Percentiles rank a stretch among this genome's conserved stretches.
Conservation (phyloP, 75 land plant genomes). For the Pseudotsuga menziesii region DNA sequence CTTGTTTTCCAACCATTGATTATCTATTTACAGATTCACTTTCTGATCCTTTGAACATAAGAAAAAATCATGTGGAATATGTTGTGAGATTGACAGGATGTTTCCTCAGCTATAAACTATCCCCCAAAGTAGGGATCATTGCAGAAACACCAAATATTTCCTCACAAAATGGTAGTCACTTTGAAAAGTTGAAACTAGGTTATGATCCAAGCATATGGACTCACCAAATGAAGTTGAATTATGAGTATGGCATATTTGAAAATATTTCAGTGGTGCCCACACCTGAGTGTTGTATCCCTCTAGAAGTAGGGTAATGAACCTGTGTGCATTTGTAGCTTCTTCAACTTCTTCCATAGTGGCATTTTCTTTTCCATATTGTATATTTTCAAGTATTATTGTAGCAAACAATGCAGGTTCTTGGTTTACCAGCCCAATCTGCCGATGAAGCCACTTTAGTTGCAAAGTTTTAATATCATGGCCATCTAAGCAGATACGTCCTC, state of each 20-base stretch:
- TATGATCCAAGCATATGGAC: too few species aligned
- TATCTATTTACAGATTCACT: too few species aligned
- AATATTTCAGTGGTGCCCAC: too few species aligned
- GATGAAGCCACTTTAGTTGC: constrained; percentile 78
- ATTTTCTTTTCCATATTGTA: constrained; percentile 84
- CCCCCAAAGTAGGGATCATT: constrained; percentile 87
- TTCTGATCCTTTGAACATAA: too few species aligned
- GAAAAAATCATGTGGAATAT: constrained; percentile 94
- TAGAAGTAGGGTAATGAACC: constrained; percentile 74
- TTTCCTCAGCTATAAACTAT: constrained; percentile 96
- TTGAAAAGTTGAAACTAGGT: too few species aligned
- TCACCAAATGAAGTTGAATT: too few species aligned
- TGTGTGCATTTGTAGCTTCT: constrained; percentile 91
- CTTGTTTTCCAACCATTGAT: too few species aligned
- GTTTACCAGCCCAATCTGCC: constrained; percentile 87
- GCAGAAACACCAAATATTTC: constrained; percentile 74
- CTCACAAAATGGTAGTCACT: too few species aligned
- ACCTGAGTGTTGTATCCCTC: constrained; percentile 77
- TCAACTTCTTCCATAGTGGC: constrained; percentile 74
- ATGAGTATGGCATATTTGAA: too few species aligned
- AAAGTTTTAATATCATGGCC: constrained; percentile 71
- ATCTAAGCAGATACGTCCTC: constrained; percentile 80
- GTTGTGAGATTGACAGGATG: constrained; percentile 82
- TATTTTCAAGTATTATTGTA: constrained; percentile 78
- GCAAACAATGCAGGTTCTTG: constrained; percentile 97